Conservation (phyloP, 2,329 filamentous ascomycete species). For the Celoporthe dispersa region DNA sequence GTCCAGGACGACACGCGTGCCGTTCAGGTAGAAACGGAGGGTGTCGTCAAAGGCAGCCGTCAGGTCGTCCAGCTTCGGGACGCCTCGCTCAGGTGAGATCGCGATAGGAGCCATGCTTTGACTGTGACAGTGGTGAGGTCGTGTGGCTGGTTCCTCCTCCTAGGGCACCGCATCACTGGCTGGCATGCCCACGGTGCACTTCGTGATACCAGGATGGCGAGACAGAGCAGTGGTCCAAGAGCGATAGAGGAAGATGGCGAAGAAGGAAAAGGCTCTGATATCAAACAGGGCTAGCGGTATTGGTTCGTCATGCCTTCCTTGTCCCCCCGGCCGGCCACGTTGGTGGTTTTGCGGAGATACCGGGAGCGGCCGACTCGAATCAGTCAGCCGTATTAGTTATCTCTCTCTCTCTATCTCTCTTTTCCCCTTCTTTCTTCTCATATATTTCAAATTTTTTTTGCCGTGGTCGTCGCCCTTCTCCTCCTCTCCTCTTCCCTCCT, state of each 20-base stretch:
- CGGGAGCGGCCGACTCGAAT: slow-evolving; percentile 9
- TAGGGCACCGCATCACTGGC: slow-evolving; percentile 15
- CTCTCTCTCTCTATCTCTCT: no score
- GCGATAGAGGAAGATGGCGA: not conserved
- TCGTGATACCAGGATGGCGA: slow-evolving; percentile 5
- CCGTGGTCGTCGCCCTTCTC: not conserved
- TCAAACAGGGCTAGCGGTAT: slow-evolving; percentile 28
- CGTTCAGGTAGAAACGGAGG: slow-evolving; percentile 91
- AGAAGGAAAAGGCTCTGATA: slow-evolving; percentile 22
- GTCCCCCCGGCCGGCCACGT: slow-evolving; percentile 6
- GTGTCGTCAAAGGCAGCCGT: slow-evolving; percentile 85
- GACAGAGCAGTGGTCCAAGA: not conserved
- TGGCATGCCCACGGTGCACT: not conserved
- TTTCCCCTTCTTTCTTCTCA: not conserved
- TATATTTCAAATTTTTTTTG: no score
- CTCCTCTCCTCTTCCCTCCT: not conserved
- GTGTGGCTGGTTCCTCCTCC: not conserved
- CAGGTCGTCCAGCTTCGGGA: slow-evolving; percentile 52
- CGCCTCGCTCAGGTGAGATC: slow-evolving; percentile 53
- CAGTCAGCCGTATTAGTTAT: not conserved
- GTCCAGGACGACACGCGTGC: slow-evolving; percentile 84
- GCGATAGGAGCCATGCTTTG: slow-evolving; percentile 60
- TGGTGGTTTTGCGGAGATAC: slow-evolving; percentile 12
- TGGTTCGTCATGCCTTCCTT: slow-evolving; percentile 13
- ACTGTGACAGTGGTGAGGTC: not conserved